Evolutionary conservation across 345 rosid genomes (phyloP).

Genomic region (Brassica carinata): DNA sequence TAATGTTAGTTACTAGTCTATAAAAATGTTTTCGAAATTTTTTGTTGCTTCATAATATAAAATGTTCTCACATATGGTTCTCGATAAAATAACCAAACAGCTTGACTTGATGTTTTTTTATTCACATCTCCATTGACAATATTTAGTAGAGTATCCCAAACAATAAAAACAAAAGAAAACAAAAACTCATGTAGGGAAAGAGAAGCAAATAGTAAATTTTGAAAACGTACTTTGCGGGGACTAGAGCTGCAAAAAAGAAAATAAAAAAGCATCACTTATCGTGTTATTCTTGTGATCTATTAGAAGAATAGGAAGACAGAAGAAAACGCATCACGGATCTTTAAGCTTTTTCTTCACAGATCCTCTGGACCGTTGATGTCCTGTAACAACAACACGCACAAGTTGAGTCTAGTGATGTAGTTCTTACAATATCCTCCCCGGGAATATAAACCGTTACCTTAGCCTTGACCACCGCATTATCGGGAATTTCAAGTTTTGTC

Average conservation of each 20-base stretch:
- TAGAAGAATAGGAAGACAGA: neutral
- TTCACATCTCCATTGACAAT: neutral
- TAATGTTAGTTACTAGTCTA: neutral
- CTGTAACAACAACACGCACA: conserved; percentile 40
- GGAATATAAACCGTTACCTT: conserved; percentile 50
- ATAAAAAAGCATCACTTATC: neutral
- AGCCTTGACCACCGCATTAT: conserved; percentile 60
- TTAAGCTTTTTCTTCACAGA: conserved; percentile 43
- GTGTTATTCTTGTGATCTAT: conserved; percentile 23
- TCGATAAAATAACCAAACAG: neutral
- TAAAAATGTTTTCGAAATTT: neutral
- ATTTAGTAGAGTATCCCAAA: neutral
- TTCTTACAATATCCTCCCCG: neutral
- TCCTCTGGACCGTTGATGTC: conserved; percentile 72
- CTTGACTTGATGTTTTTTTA: neutral
- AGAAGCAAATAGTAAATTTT: neutral
- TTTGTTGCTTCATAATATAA: neutral
- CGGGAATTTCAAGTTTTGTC: conserved; percentile 72
- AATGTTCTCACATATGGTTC: neutral
- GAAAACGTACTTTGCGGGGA: conserved; percentile 2
- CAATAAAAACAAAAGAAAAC: neutral
- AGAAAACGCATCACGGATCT: neutral
- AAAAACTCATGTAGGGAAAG: neutral
- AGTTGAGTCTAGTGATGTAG: neutral
- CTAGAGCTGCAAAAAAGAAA: neutral